Evolutionary conservation across 148 eudicot species (phyloP), one percentile per base, ranked within the genome.

Genomic region (Vaccinium myrtillus): DNA sequence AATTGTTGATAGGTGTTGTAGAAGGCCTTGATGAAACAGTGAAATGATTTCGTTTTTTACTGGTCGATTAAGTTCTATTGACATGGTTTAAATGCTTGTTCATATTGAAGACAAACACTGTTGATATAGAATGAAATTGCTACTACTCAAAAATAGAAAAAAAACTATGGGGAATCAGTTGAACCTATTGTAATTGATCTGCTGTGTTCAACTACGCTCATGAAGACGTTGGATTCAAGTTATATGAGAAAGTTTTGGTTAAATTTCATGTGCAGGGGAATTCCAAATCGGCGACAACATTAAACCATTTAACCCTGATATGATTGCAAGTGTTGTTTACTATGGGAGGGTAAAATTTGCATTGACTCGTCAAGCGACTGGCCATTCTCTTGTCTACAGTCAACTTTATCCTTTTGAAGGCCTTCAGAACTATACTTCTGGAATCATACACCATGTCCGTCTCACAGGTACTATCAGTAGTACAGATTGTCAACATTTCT

Each of bases 351-450:
- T 67, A 18, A 88, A 85, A 65, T 85, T 75, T 81, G 83, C 86
- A n/a, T 84, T 93, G 84, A 87, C 36, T 81, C 90, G 84, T 79
- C 88, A 83, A 87, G 98, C 98, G 49, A 87, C 76, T 1, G 99
- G 99, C 16, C 82, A 90, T 65, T 89, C 99, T 83, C 91, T 93
- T 36, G 87, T 94, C 27, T 97, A 97, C 85, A 93, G 82, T 83
- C 99, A 97, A 86, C 95, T 94, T 21, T 95, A 97, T 82, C 98
- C 99, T 70, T 97, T 90, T 67, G 91, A 94, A 90, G 98, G 98
- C 67, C 96, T 97, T 73, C 93, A 90, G 90, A 97, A 97, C 70
- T 97, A 97, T 87, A 97, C 99, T 70, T 97, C 98, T 56, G 99
- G 99, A 43, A 95, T 97, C n/a, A 95, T 97, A 58, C 99, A 97